These are phyloP conservation scores for Paratinospora sagittata DNA, from an alignment of 164 flowering plant species.

Conservation along the genomic window DNA sequence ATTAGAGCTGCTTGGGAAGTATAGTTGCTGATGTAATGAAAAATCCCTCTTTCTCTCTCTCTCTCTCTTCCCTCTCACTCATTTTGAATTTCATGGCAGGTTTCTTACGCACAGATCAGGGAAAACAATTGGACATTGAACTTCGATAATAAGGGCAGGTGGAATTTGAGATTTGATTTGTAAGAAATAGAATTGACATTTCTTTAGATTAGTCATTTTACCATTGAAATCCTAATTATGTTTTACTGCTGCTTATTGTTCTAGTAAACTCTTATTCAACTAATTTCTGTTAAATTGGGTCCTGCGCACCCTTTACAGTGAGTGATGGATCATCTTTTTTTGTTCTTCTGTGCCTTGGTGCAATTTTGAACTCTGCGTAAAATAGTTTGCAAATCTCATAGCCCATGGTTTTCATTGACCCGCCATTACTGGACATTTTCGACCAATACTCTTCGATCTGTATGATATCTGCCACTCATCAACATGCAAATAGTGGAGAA, in stretches of 20 bases:
- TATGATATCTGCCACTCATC: not conserved
- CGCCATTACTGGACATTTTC: not conserved
- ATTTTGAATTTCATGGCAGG: constrained; percentile 33
- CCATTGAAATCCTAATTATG: not conserved
- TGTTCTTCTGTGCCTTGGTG: too few relatives aligned
- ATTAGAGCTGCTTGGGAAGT: too few relatives aligned
- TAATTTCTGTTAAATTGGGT: too few relatives aligned
- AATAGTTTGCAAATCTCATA: too few relatives aligned
- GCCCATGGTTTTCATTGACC: too few relatives aligned
- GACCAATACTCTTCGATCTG: not conserved
- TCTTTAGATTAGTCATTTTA: not conserved
- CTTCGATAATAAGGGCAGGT: constrained; percentile 64
- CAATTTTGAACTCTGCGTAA: too few relatives aligned
- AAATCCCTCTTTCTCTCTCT: too few relatives aligned
- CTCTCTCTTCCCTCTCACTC: not conserved
- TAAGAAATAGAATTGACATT: constrained; percentile 13
- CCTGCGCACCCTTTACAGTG: too few relatives aligned
- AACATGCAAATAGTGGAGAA: not conserved
- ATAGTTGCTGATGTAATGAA: too few relatives aligned
- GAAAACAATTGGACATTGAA: constrained; percentile 94
- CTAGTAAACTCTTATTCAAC: too few relatives aligned
- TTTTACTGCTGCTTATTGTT: not conserved
- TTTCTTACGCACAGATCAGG: constrained; percentile 76
- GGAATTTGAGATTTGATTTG: constrained; percentile 79
- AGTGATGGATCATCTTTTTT: too few relatives aligned